Evolutionary conservation across 2,329 filamentous ascomycete species (phyloP).

Genomic region (Cladosporium sphaerospermum): DNA sequence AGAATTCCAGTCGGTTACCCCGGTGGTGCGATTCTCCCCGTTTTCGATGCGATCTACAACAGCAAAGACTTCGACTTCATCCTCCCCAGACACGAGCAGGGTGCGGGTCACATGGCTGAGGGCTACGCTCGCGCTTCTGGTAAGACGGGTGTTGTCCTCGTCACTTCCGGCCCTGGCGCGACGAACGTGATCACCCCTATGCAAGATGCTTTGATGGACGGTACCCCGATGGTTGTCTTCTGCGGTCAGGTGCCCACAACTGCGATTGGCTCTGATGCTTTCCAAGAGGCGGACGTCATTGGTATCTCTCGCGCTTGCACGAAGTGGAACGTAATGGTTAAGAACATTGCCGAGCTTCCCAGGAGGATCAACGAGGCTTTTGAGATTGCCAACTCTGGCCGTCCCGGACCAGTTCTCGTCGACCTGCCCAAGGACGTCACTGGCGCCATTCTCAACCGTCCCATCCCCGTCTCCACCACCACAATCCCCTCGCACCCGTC

Average conservation of each 20-base stretch:
- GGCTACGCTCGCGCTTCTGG: constrained; percentile 92
- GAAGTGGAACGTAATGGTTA: constrained; percentile 99
- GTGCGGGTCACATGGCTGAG: constrained; percentile 97
- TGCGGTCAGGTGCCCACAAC: constrained; percentile 84
- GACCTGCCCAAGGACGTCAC: constrained; percentile 97
- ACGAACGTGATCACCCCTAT: constrained; percentile 96
- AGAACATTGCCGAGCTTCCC: constrained; percentile 87
- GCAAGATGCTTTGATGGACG: constrained; percentile 92
- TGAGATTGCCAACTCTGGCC: constrained; percentile 90
- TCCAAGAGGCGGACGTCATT: constrained; percentile 92
- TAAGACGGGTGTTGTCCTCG: constrained; percentile 89
- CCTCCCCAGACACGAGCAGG: constrained; percentile 92
- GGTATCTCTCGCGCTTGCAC: constrained; percentile 93
- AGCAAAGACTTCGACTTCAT: constrained; percentile 95
- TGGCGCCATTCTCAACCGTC: constrained; percentile 70
- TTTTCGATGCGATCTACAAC: constrained; percentile 98
- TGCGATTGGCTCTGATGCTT: constrained; percentile 89
- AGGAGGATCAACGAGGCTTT: constrained; percentile 95
- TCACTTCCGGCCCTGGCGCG: constrained; percentile 92
- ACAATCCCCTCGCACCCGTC: constrained; percentile 71
- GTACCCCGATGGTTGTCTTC: constrained; percentile 94
- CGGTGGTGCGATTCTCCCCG: constrained; percentile 91
- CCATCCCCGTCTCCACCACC: constrained; percentile 70
- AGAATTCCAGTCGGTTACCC: constrained; percentile 58
- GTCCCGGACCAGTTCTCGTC: constrained; percentile 89